Evolutionary conservation across 306 rosid species (phyloP).

Genomic region (Mimosa bimucronata): DNA sequence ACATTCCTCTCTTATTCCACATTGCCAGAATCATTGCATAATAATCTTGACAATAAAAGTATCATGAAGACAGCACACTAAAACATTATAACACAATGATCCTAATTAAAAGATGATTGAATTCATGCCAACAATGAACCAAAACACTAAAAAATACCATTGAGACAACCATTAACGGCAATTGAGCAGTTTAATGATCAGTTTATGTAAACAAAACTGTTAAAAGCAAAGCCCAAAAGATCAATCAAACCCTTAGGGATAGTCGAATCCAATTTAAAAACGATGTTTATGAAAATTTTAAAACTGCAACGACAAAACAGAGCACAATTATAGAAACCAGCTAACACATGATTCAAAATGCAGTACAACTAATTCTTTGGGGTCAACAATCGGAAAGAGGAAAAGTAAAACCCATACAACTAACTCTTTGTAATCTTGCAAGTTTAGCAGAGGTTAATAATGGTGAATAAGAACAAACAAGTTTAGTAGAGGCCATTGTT

Average conservation of each 20-base stretch:
- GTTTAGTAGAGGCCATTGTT: too few species aligned
- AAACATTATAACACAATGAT: background rate
- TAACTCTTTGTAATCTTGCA: too few species aligned
- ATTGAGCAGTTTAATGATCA: background rate
- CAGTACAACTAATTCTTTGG: too few species aligned
- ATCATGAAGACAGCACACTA: background rate
- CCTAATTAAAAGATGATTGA: background rate
- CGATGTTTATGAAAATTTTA: background rate
- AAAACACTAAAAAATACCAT: background rate
- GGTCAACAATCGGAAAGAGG: too few species aligned
- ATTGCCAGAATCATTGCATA: background rate
- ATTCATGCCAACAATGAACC: background rate
- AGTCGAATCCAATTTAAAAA: background rate
- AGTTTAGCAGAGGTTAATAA: too few species aligned
- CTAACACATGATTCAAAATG: background rate
- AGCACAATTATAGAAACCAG: background rate
- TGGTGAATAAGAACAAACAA: too few species aligned
- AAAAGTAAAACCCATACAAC: too few species aligned
- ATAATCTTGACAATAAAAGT: background rate
- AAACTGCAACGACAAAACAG: background rate
- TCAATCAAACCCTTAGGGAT: background rate
- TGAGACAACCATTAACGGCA: background rate
- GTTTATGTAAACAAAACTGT: background rate
- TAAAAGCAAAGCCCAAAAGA: background rate
- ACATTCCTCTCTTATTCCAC: background rate